phyloP scores from a whole-genome alignment of 176 grass and related monocot genomes.

The Cenchrus fungigraminus region DNA sequence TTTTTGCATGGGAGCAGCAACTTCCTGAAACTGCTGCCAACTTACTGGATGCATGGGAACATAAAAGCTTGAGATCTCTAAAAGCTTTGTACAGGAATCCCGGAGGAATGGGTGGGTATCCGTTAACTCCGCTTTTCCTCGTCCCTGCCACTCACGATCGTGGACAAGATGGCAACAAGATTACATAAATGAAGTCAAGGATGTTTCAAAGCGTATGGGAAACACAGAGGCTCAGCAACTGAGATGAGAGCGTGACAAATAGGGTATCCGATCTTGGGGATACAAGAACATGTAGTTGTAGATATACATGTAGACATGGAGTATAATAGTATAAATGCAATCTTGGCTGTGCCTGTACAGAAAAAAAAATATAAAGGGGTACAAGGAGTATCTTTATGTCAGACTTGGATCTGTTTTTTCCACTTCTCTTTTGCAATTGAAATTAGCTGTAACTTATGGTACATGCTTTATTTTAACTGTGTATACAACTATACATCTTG shows the following conservation, averaged over 20 bases:
- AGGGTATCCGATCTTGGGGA: not conserved
- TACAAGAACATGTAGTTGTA: not conserved
- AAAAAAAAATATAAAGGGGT: not conserved
- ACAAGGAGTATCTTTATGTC: not conserved
- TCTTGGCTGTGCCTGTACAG: not conserved
- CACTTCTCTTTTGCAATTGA: not conserved
- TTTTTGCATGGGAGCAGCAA: not conserved
- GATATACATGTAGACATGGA: not conserved
- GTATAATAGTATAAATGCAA: not conserved
- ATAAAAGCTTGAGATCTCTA: not conserved
- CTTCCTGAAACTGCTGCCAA: constrained; percentile 25
- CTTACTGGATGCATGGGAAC: not conserved
- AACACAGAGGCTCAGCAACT: constrained; percentile 5
- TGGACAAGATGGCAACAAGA: constrained; percentile 38
- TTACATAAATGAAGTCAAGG: constrained; percentile 31
- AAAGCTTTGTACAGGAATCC: not conserved
- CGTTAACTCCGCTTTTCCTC: constrained; percentile 35
- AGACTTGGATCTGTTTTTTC: not conserved
- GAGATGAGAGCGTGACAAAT: not conserved
- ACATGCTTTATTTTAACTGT: not conserved
- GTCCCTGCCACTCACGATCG: not conserved
- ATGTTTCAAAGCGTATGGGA: not conserved
- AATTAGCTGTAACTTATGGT: not conserved
- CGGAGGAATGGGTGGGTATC: constrained; percentile 18
- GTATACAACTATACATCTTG: not conserved